Evolutionary conservation across 495 filamentous ascomycete genomes (phyloP).

Genomic region (Podospora comata): DNA sequence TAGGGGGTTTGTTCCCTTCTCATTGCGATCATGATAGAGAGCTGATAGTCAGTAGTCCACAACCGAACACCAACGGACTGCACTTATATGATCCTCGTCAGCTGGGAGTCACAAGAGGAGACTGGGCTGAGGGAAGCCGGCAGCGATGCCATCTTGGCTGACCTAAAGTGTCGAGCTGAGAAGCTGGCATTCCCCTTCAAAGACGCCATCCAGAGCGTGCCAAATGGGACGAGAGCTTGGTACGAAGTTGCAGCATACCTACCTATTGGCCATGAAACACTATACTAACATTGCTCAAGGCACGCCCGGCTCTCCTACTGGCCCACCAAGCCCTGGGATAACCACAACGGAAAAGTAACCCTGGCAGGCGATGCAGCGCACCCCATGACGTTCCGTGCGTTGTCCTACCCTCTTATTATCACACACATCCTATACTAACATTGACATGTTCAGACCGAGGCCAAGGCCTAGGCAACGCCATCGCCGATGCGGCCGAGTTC

Average conservation of each 20-base stretch:
- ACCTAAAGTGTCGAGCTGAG: constrained; percentile 13
- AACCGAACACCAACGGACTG: constrained; percentile 18
- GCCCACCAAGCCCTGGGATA: constrained; percentile 42
- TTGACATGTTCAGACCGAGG: constrained; percentile 37
- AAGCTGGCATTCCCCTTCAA: constrained; percentile 23
- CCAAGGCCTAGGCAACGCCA: constrained; percentile 49
- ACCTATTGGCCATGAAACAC: constrained; percentile 7
- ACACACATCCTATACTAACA: too few species aligned
- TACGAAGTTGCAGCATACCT: not conserved
- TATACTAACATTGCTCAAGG: too few species aligned
- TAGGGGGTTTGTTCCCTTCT: not conserved
- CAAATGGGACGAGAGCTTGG: constrained; percentile 15
- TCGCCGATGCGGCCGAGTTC: constrained; percentile 42
- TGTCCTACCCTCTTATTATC: not conserved
- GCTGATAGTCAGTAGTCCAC: not conserved
- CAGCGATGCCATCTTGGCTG: constrained; percentile 13
- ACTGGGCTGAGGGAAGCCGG: constrained; percentile 10
- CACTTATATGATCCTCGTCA: constrained; percentile 24
- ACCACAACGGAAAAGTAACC: constrained; percentile 39
- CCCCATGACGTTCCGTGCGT: constrained; percentile 46
- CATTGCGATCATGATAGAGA: not conserved
- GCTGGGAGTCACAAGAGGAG: constrained; percentile 18
- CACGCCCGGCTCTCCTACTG: constrained; percentile 26
- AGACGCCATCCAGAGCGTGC: constrained; percentile 22
- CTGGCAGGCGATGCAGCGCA: constrained; percentile 53